phyloP scores from a whole-genome alignment of 2,329 filamentous ascomycete species.

The Fusarium albosuccineum region DNA sequence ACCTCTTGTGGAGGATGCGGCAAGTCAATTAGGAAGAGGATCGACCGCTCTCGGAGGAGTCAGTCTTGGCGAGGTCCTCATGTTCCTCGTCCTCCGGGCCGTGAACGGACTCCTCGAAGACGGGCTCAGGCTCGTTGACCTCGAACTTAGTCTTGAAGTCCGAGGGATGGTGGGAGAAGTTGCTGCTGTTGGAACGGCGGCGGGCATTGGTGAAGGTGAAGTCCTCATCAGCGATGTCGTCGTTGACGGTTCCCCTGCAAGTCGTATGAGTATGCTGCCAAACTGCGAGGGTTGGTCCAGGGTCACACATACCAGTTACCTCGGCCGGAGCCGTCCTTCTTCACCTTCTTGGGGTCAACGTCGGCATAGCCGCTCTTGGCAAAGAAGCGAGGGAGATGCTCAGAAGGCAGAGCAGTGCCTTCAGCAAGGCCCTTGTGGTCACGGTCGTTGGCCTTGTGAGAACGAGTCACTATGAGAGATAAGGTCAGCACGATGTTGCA shows the following conservation, averaged over 20 bases:
- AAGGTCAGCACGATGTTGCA: constrained; percentile 25
- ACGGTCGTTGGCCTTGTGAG: constrained; percentile 95
- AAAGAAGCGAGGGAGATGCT: constrained; percentile 91
- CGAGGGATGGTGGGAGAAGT: constrained; percentile 74
- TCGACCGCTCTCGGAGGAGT: constrained; percentile 70
- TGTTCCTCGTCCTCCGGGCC: constrained; percentile 71
- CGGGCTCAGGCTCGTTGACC: constrained; percentile 86
- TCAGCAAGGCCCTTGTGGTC: constrained; percentile 86
- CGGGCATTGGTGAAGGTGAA: constrained; percentile 89
- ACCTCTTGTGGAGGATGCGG: constrained; percentile 25
- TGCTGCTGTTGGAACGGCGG: constrained; percentile 92
- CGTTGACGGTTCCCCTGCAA: constrained; percentile 82
- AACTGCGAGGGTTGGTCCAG: neutral
- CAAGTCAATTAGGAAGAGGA: constrained; percentile 65
- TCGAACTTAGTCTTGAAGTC: constrained; percentile 99
- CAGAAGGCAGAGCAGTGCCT: constrained; percentile 75
- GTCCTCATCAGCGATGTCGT: constrained; percentile 85
- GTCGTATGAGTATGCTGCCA: constrained; percentile 33
- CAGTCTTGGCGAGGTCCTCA: constrained; percentile 68
- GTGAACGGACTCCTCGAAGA: constrained; percentile 90
- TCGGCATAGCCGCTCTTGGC: constrained; percentile 87
- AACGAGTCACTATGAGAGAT: constrained; percentile 84
- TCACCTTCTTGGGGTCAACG: constrained; percentile 89
- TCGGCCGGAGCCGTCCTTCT: constrained; percentile 95
- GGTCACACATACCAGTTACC: constrained; percentile 87